phyloP scores from a whole-genome alignment of 169 alveolate species.

The Plasmodium malariae region DNA sequence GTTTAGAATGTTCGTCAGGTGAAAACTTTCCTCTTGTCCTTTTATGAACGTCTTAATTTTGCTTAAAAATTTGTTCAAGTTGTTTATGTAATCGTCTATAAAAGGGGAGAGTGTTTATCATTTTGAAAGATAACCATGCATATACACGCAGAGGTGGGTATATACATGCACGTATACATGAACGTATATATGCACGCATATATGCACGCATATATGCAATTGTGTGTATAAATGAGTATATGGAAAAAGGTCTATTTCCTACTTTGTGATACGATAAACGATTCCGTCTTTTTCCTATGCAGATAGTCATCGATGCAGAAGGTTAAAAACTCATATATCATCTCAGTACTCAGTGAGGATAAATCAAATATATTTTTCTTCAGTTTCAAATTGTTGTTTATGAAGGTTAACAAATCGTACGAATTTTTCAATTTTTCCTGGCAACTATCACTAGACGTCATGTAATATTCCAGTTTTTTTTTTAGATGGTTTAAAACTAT shows the following conservation, averaged over 20 bases:
- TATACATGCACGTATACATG: neutral
- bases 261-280: conserved; percentile 24
- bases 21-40: conserved; percentile 42
- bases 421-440: conserved; percentile 52
- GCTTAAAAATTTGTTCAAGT: conserved; percentile 41
- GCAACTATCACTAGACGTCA: conserved; percentile 20
- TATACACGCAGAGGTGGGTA: no score
- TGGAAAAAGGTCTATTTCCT: conserved; percentile 1
- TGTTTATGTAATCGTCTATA: conserved; percentile 42
- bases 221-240: no score
- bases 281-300: conserved; percentile 28
- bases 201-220: neutral
- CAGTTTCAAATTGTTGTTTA: conserved; percentile 43
- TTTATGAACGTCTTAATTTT: conserved; percentile 49
- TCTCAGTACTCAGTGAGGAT: conserved; percentile 10
- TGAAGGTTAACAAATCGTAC: conserved; percentile 25
- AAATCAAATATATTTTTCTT: conserved; percentile 47
- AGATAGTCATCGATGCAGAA: conserved; percentile 47
- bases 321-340: conserved; percentile 39
- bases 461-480: neutral
- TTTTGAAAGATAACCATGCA: no score
- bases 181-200: neutral
- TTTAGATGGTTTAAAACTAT: conserved; percentile 38
- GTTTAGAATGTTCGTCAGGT: conserved; percentile 20
- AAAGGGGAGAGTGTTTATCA: neutral